These are phyloP conservation scores for Chondrostereum purpureum DNA, from an alignment of 1,284 basidiomycete genomes.

Conservation along the genomic window DNA sequence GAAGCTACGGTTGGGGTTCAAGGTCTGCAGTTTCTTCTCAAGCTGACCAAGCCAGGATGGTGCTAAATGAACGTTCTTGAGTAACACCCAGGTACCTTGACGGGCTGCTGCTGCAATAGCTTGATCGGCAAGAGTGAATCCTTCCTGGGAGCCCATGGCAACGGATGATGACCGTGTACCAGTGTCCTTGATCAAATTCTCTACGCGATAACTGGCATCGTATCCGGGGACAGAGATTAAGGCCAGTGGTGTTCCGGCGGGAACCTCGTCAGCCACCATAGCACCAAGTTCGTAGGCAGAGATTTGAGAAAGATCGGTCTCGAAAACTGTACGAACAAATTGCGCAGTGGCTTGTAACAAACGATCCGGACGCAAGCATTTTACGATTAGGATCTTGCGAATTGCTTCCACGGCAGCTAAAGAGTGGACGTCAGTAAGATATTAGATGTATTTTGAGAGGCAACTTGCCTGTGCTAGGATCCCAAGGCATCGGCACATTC, in stretches of 20 bases:
- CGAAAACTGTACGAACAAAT: constrained; percentile 74
- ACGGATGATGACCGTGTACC: constrained; percentile 77
- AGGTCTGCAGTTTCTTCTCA: constrained; percentile 92
- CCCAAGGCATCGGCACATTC: constrained; percentile 74
- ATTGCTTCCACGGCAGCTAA: constrained; percentile 69
- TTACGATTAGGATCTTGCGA: constrained; percentile 74
- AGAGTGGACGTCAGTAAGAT: constrained; percentile 19
- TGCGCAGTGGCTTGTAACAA: constrained; percentile 73
- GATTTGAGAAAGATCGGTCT: constrained; percentile 69
- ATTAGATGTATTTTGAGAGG: constrained; percentile 4
- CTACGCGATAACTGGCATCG: constrained; percentile 92
- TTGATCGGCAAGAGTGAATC: constrained; percentile 90
- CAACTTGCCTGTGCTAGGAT: constrained; percentile 60
- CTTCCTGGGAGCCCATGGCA: constrained; percentile 98
- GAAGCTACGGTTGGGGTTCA: constrained; percentile 86
- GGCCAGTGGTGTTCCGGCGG: constrained; percentile 78
- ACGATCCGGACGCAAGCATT: constrained; percentile 87
- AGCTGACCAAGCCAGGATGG: constrained; percentile 91
- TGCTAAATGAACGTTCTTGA: constrained; percentile 95
- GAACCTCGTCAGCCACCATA: constrained; percentile 77
- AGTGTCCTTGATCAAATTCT: constrained; percentile 77
- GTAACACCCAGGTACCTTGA: constrained; percentile 88
- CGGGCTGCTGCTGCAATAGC: constrained; percentile 87
- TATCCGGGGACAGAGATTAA: constrained; percentile 93
- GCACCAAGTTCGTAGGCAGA: constrained; percentile 68